These are phyloP conservation scores for Mortierella sp. DNA, from an alignment of 371 early-diverging fungal species.

Conservation along the genomic window DNA sequence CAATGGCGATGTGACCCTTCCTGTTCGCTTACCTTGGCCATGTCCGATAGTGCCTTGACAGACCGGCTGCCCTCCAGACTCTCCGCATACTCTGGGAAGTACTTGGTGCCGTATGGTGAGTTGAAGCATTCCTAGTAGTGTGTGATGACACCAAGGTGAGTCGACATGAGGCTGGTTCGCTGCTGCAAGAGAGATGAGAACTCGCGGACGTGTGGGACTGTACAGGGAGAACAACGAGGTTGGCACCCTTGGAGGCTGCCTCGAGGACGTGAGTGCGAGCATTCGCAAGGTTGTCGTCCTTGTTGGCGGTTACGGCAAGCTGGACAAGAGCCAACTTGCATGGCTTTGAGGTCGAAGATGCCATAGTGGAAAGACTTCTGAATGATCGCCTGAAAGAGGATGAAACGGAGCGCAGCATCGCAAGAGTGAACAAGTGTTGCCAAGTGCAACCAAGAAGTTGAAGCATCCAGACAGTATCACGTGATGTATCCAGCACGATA, in stretches of 20 bases:
- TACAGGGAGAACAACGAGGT: conserved; percentile 92
- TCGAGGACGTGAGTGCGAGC: conserved; percentile 83
- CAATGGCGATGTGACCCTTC: background rate
- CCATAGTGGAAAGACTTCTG: conserved; percentile 22
- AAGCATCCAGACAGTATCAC: too few relatives aligned
- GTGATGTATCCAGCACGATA: too few relatives aligned
- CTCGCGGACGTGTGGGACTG: too few relatives aligned
- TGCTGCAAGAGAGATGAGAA: too few relatives aligned
- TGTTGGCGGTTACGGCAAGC: conserved; percentile 77
- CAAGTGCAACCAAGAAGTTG: background rate
- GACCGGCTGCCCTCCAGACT: conserved; percentile 68
- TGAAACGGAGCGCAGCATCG: conserved; percentile 34
- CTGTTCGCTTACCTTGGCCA: conserved; percentile 73
- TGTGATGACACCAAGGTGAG: background rate
- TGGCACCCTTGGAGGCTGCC: conserved; percentile 84
- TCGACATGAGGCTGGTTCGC: background rate
- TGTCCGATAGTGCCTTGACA: conserved; percentile 73
- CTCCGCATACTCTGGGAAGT: conserved; percentile 87
- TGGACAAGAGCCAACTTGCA: conserved; percentile 85
- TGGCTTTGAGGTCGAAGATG: conserved; percentile 41
- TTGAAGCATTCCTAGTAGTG: conserved; percentile 91
- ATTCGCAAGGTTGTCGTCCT: conserved; percentile 79
- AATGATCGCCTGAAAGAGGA: conserved; percentile 26
- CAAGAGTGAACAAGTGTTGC: background rate
- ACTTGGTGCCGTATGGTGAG: conserved; percentile 92